Evolutionary conservation across 2,329 filamentous ascomycete genomes (phyloP), one percentile per base, ranked within the genome.

Genomic region (Furcasterigmium sp.): DNA sequence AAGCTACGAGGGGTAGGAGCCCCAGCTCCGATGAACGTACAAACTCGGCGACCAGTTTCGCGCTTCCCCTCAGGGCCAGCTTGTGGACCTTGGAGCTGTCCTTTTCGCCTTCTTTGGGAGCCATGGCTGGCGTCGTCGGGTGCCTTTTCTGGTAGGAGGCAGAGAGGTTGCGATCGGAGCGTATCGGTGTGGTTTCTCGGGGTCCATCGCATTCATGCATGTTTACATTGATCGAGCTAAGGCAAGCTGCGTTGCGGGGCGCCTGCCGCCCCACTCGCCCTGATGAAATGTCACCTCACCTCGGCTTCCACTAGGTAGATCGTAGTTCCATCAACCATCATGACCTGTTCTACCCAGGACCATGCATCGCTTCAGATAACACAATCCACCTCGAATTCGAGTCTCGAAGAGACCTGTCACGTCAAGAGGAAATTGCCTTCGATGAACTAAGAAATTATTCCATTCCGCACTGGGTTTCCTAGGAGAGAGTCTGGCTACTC

Each of bases 11-110:
- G 20, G 11, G 29, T n/a, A 18, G 5, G 34, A 23, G 23, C 29
- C 21, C 17, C 20, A 19, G 25, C 14, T 21, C n/a, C 10, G 15
- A 14, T 18, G 30, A 19, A 76, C 86, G 64, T 72, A 95, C 90
- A 65, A 98, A 98, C 72, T 98, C 93, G 36, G 91, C 87, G 45
- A 97, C 90, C 29, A 95, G 79, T 67, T 91, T 94, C 30, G 89
- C 81, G 54, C 70, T 79, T 68, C 86, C 88, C 67, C 90, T 91
- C 49, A 96, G 75, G 29, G 91, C 87, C 50, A 98, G 80, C 75
- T 95, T 97, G 73, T 98, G 93, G 48, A 90, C 82, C 68, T 96
- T 95, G 54, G 88, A 87, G 58, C 90, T 90, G 58, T 83, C 78
- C 30, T 41, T 41, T 25, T 41, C 43, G 34, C 37, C 45, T 20